phyloP scores from a whole-genome alignment of 305 asterid species.

The Fraxinus dipetala region DNA sequence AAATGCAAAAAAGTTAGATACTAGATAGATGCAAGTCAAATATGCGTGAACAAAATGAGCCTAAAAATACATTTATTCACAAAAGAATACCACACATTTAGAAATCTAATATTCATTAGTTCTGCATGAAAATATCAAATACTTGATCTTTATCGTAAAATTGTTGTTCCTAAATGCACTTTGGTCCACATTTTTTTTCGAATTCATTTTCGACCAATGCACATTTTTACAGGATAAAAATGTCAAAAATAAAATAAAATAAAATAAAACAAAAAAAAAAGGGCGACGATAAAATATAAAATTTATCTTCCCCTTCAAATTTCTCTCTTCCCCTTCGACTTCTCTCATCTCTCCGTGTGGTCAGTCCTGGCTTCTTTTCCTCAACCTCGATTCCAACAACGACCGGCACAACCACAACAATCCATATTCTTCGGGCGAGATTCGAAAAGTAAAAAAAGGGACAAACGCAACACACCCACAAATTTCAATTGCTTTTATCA shows the following conservation, averaged over 20 bases:
- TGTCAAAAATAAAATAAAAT: no score
- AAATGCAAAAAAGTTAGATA: not conserved
- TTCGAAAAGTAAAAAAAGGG: not conserved
- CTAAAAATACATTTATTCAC: not conserved
- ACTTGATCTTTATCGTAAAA: no score
- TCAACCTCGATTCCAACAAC: conserved; percentile 55
- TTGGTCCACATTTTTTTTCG: no score
- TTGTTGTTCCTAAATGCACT: no score
- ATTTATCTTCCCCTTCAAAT: no score
- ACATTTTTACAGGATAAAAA: no score
- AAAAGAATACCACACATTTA: no score
- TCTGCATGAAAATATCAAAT: no score
- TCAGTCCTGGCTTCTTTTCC: conserved; percentile 69
- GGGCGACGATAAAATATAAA: not conserved
- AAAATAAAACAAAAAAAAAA: no score
- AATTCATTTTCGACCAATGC: no score
- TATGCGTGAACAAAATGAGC: not conserved
- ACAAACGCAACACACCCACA: not conserved
- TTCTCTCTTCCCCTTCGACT: no score
- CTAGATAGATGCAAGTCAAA: not conserved
- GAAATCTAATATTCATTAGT: no score
- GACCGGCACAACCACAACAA: conserved; percentile 37
- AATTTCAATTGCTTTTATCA: not conserved
- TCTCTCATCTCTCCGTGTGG: not conserved
- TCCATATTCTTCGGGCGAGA: conserved; percentile 57